A percentile compares a stretch with the other conserved stretches of the same genome.
These are phyloP conservation scores for Pythium volutum DNA, from an alignment of 352 stramenopile genomes.

Conservation along the genomic window DNA sequence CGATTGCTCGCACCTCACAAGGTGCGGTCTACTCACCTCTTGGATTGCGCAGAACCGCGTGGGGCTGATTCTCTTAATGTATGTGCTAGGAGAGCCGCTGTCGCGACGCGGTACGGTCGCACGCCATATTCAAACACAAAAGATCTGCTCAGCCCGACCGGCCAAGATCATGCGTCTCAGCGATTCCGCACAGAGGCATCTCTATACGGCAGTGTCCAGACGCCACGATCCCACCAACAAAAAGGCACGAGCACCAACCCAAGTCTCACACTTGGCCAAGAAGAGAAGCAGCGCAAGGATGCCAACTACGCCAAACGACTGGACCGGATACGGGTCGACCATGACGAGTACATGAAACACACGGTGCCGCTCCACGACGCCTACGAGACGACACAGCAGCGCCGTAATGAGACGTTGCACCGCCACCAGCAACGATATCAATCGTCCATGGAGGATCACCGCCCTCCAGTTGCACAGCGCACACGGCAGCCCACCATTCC, in stretches of 20 bases:
- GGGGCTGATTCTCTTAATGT: no score
- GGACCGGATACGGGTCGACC: conserved; percentile 37
- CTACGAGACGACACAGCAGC: conserved; percentile 33
- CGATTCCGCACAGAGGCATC: conserved; percentile 42
- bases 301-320: conserved; percentile 34
- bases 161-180: neutral
- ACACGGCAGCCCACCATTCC: conserved; percentile 2
- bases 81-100: conserved; percentile 32
- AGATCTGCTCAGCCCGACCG: conserved; percentile 14
- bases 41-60: no score
- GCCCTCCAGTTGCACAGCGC: neutral
- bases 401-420: conserved; percentile 36
- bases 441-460: conserved; percentile 35
- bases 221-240: neutral
- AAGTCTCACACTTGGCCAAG: conserved; percentile 34
- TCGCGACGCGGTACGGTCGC: conserved; percentile 38
- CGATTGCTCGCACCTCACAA: conserved; percentile 42
- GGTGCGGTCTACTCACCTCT: conserved; percentile 22
- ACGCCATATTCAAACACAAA: conserved; percentile 39
- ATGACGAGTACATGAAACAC: conserved; percentile 35
- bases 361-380: conserved; percentile 24
- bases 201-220: conserved; percentile 33
- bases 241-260: neutral
- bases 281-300: conserved; percentile 46
- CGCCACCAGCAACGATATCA: conserved; percentile 42